Evolutionary conservation across 768 basidiomycete species (phyloP), one percentile per base, ranked within the genome.

Genomic region (Lactifluus subvellereus): DNA sequence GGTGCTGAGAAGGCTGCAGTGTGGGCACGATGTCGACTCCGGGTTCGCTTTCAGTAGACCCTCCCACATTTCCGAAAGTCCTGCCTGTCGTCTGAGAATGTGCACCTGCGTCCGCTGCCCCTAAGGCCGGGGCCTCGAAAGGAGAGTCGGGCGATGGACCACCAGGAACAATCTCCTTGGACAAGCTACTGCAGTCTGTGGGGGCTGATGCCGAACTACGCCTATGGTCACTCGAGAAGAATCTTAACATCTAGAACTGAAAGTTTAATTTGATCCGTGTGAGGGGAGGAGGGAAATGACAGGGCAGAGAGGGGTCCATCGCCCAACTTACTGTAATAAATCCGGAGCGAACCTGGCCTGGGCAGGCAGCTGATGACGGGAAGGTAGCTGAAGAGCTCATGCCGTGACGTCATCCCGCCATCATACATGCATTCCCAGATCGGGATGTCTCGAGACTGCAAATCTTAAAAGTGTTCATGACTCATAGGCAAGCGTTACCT

Each of bases 101-200:
- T 32, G 42, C 7, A 13, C 22, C 43, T 16, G 20, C 22, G 22
- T 16, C 18, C 4, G n/a, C 54, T 6, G 9, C 35, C 33, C 16
- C 16, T 6, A 18, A 27, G 14, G 18, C 27, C 33, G 37, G 20
- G 20, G 30, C 16, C 30, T 49, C 20, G 48, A 40, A 8, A 33
- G 35, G 6, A 42, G 37, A 35, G 47, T 64, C 62, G 6, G 62
- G 62, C 3, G 62, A 35, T 30, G 62, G 62, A 4, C 62, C 62
- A 18, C 62, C 57, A 6, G 62, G 57, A 4, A 64, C 9, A n/a
- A 6, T 27, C 20, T 20, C 52, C 18, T 14, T 27, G 27, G 16
- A 11, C 35, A 22, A 48, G 20, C 20, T 48, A 49, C 14, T 32
- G 35, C 18, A 4, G 6, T 45, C 27, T 16, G 35, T 20, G 1